These are phyloP conservation scores for Fusarium hainanense DNA, from an alignment of 2,329 filamentous ascomycete species.

Conservation along the genomic window DNA sequence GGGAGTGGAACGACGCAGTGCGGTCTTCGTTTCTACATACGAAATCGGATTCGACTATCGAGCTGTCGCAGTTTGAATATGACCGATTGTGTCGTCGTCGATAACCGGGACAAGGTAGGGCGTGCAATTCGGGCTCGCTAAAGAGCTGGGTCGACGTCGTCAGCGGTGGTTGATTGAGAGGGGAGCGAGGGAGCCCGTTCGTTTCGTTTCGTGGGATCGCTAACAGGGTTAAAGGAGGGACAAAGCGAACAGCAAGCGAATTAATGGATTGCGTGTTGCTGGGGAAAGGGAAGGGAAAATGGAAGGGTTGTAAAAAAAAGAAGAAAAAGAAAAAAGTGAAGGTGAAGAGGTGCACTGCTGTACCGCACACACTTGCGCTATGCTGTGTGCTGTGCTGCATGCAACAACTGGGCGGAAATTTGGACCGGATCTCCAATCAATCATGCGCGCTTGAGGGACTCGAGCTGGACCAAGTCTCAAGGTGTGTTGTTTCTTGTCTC, in stretches of 20 bases:
- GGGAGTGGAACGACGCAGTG: slow-evolving; percentile 22
- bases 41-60: slow-evolving; percentile 27
- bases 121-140: slow-evolving; percentile 10
- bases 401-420: slow-evolving; percentile 29
- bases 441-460: slow-evolving; percentile 26
- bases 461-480: not conserved
- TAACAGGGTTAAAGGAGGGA: slow-evolving; percentile 35
- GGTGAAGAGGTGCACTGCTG: slow-evolving; percentile 5
- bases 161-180: slow-evolving; percentile 31
- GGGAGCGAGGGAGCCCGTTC: slow-evolving; percentile 20
- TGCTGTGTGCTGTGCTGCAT: not conserved
- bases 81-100: slow-evolving; percentile 8
- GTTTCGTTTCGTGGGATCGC: slow-evolving; percentile 40
- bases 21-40: slow-evolving; percentile 40
- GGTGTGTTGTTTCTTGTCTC: slow-evolving; percentile 33
- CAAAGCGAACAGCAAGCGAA: slow-evolving; percentile 26
- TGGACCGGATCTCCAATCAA: slow-evolving; percentile 39
- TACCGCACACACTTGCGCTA: not conserved
- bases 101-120: not conserved
- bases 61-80: slow-evolving; percentile 3
- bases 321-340: slow-evolving; percentile 2
- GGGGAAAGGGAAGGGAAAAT: slow-evolving; percentile 15
- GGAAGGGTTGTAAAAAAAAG: slow-evolving; percentile 1
- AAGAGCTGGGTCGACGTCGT: slow-evolving; percentile 30
- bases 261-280: slow-evolving; percentile 19